These are phyloP conservation scores for Rhodocollybia butyracea DNA, from an alignment of 768 basidiomycete species.

Conservation along the genomic window DNA sequence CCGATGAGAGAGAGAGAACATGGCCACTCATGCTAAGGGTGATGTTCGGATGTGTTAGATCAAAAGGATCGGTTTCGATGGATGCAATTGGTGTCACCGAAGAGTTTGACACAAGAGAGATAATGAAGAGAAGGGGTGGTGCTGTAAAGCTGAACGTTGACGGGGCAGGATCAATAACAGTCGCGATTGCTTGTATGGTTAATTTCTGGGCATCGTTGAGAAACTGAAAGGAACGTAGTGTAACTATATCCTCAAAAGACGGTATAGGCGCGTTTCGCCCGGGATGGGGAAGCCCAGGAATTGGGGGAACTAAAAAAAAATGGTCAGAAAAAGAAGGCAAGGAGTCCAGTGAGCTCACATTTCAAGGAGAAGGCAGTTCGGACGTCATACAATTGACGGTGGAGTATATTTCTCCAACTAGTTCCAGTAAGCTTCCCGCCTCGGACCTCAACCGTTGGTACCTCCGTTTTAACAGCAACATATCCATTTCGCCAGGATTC, in stretches of 20 bases:
- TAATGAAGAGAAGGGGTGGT: conserved; percentile 59
- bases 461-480: conserved; percentile 40
- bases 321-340: conserved; percentile 4
- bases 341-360: conserved; percentile 37
- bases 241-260: conserved; percentile 54
- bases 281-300: conserved; percentile 66
- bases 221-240: conserved; percentile 52
- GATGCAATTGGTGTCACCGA: conserved; percentile 46
- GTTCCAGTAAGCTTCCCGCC: conserved; percentile 44
- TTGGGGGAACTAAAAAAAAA: conserved; percentile 46
- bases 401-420: conserved; percentile 47
- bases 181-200: conserved; percentile 49
- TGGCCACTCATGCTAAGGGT: conserved; percentile 53
- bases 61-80: conserved; percentile 52
- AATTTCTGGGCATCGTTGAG: conserved; percentile 29
- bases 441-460: conserved; percentile 41
- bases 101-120: conserved; percentile 36
- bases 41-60: conserved; percentile 65
- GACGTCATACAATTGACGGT: conserved; percentile 41
- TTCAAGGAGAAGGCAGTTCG: conserved; percentile 44
- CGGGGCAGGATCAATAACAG: conserved; percentile 56
- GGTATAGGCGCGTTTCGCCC: conserved; percentile 51
- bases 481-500: conserved; percentile 57
- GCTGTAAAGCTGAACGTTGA: conserved; percentile 43
- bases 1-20: conserved; percentile 48